A percentile compares a stretch with the other conserved stretches of the same genome.
These are phyloP conservation scores for Peronospora belbahrii DNA, from an alignment of 352 stramenopile species.

Conservation along the genomic window DNA sequence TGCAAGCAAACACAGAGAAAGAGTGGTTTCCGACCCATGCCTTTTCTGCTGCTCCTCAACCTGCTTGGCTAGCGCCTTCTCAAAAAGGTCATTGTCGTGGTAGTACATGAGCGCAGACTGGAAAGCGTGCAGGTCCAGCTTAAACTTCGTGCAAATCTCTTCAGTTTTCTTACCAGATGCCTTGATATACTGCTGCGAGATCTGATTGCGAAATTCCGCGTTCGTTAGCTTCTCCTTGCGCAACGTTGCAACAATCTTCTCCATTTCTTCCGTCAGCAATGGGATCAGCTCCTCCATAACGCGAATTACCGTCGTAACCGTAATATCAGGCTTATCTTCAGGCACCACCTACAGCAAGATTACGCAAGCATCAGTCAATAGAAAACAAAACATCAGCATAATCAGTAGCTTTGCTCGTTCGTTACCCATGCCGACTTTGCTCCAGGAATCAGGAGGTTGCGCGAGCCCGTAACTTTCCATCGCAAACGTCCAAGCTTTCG, in stretches of 20 bases:
- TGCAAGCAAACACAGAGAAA: conserved; percentile 15
- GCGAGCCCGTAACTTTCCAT: conserved; percentile 76
- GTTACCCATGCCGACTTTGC: conserved; percentile 35
- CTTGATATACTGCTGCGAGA: conserved; percentile 63
- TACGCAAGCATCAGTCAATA: not conserved
- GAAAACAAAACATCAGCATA: not conserved
- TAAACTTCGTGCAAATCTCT: conserved; percentile 36
- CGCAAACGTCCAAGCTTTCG: conserved; percentile 57
- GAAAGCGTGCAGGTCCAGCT: conserved; percentile 62
- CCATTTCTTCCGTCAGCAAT: conserved; percentile 64
- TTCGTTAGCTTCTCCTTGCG: conserved; percentile 28
- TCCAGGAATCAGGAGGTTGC: conserved; percentile 54
- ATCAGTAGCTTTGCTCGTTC: not conserved
- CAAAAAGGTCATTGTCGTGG: conserved; percentile 61
- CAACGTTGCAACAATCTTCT: conserved; percentile 39
- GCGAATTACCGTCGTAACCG: conserved; percentile 40
- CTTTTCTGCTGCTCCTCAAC: conserved; percentile 59
- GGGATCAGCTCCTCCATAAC: conserved; percentile 74
- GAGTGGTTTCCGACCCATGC: conserved; percentile 22
- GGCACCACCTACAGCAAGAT: conserved; percentile 34
- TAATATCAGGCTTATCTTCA: conserved; percentile 57
- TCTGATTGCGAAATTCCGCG: conserved; percentile 38
- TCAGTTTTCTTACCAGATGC: conserved; percentile 53
- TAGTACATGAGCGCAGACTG: conserved; percentile 72
- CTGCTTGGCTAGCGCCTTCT: conserved; percentile 52